Conservation (phyloP, 768 basidiomycete species). For the Podaxis sp. region DNA sequence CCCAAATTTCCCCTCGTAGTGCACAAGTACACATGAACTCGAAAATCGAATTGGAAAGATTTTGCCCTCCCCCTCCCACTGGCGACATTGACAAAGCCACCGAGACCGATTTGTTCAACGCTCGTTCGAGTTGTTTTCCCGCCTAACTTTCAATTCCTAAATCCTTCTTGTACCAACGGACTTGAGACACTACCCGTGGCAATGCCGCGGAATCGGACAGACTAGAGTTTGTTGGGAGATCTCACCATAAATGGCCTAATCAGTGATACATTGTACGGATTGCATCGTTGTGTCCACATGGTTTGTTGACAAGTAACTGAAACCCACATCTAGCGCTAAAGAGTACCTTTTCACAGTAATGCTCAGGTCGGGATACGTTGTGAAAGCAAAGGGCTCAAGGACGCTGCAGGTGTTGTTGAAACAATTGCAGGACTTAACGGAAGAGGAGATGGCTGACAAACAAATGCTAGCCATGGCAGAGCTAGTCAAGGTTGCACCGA, state of each 20-base stretch:
- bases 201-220: constrained; percentile 33
- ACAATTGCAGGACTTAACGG: constrained; percentile 45
- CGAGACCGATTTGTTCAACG: constrained; percentile 9
- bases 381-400: constrained; percentile 28
- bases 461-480: constrained; percentile 35
- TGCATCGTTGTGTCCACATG: constrained; percentile 9
- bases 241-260: constrained; percentile 34
- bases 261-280: constrained; percentile 38
- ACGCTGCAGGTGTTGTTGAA: constrained; percentile 47
- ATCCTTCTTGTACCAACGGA: constrained; percentile 31
- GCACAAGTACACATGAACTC: too few relatives aligned
- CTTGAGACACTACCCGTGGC: constrained; percentile 28
- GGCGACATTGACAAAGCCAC: too few relatives aligned
- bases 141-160: constrained; percentile 23
- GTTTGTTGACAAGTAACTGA: background rate
- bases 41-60: too few relatives aligned
- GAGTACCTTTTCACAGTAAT: constrained; percentile 38
- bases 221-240: constrained; percentile 44
- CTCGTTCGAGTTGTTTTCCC: constrained; percentile 21
- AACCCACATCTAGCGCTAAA: constrained; percentile 29
- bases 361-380: constrained; percentile 31
- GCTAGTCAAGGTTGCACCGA: background rate
- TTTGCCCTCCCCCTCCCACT: too few relatives aligned
- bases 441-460: constrained; percentile 36
- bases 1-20: too few relatives aligned